Conservation (phyloP, 768 basidiomycete species). For the Lyophyllum atratum region DNA sequence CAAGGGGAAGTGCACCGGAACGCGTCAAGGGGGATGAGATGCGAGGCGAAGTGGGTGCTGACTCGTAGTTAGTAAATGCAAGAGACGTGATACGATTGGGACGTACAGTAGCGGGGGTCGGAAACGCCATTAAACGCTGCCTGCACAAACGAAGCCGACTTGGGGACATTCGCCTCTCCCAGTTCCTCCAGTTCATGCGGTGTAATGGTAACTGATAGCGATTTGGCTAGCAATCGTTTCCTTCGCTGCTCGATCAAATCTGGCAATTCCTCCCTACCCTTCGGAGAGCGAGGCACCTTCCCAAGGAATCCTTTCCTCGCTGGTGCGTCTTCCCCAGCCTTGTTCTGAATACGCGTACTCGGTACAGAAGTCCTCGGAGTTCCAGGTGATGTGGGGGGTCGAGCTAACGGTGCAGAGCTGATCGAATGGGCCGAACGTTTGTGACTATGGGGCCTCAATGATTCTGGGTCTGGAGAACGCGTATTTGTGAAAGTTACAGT, state of each 20-base stretch:
- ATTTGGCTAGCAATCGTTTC: slow-evolving; percentile 57
- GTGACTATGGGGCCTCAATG: slow-evolving; percentile 44
- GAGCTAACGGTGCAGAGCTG: slow-evolving; percentile 78
- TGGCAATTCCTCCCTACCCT: slow-evolving; percentile 39
- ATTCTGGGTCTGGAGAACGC: slow-evolving; percentile 49
- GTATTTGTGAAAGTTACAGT: slow-evolving; percentile 88
- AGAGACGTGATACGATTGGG: slow-evolving; percentile 4
- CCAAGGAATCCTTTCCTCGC: slow-evolving; percentile 61
- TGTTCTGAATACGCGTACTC: slow-evolving; percentile 21
- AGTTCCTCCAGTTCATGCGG: slow-evolving; percentile 47
- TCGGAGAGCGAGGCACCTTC: slow-evolving; percentile 24
- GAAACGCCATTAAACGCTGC: slow-evolving; percentile 17
- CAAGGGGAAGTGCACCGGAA: slow-evolving; percentile 50
- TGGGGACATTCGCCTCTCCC: slow-evolving; percentile 29
- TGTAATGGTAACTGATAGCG: slow-evolving; percentile 66
- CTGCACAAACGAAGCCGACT: slow-evolving; percentile 33
- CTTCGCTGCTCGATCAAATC: slow-evolving; percentile 55
- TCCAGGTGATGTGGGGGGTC: slow-evolving; percentile 83
- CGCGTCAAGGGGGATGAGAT: slow-evolving; percentile 50
- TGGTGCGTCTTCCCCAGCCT: slow-evolving; percentile 31
- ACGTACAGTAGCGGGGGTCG: slow-evolving; percentile 24
- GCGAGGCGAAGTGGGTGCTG: slow-evolving; percentile 36
- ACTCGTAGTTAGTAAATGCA: background rate
- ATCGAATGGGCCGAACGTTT: slow-evolving; percentile 79
- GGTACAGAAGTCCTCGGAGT: slow-evolving; percentile 41